Conservation (phyloP, 2,329 filamentous ascomycete species). For the Pseudogymnoascus sp. region DNA sequence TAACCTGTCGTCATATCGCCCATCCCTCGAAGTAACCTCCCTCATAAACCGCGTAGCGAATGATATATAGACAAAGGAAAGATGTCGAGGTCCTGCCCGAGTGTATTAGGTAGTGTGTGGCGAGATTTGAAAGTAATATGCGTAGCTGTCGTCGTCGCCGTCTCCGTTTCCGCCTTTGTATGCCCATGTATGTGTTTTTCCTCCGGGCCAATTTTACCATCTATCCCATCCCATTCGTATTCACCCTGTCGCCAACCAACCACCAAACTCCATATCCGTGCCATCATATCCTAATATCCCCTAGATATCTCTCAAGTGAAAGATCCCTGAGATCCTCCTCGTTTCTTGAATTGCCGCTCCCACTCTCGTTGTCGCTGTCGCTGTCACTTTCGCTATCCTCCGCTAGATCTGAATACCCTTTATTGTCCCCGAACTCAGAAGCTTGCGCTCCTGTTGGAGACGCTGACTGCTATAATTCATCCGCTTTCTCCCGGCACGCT, state of each 20-base stretch:
- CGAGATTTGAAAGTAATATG: not conserved
- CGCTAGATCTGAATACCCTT: not conserved
- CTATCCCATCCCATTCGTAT: conserved; percentile 5
- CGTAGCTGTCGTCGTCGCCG: conserved; percentile 3
- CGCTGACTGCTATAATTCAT: conserved; percentile 31
- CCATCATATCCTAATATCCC: not conserved
- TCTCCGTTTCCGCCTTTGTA: not conserved
- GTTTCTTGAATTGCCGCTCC: not conserved
- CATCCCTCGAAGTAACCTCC: conserved; percentile 1
- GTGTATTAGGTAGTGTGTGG: not conserved
- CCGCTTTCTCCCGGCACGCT: conserved; percentile 64
- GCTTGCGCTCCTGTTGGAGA: conserved; percentile 29
- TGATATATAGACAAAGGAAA: conserved; percentile 5
- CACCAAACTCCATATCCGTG: not conserved
- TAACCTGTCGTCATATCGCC: conserved; percentile 6
- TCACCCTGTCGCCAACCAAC: not conserved
- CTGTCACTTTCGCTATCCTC: not conserved
- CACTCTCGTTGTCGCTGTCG: not conserved
- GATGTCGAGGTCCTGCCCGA: conserved; percentile 4
- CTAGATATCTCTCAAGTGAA: conserved; percentile 3
- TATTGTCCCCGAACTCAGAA: conserved; percentile 30
- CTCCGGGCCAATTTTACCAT: conserved; percentile 3
- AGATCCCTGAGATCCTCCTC: conserved; percentile 2
- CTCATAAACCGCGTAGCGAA: conserved; percentile 7
- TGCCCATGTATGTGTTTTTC: conserved; percentile 2